Evolutionary conservation across 2,329 filamentous ascomycete genomes (phyloP), one percentile per base, ranked within the genome.

Genomic region (Dissoconium aciculare): DNA sequence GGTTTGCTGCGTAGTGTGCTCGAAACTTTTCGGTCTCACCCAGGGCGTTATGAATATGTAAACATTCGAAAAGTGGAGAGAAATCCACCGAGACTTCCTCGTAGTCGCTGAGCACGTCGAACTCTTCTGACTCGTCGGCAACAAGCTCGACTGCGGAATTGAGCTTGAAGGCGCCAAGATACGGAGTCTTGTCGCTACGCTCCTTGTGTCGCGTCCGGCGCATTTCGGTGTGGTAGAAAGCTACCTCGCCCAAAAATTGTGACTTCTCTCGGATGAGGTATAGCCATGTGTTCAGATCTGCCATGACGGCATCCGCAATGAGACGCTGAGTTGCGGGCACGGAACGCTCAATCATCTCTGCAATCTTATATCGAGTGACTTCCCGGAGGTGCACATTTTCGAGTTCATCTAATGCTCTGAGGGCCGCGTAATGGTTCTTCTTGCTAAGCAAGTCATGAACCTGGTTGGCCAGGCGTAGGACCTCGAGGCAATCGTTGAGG

Each of bases 61-160:
- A 60, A 32, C 84, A 91, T 57, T 98, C 89, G 42, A 93, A 92
- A 2, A 98, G 62, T 1, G 89, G 89, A 0, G 78, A 84, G 49
- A 98, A 98, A 49, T 95, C 83, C 15, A 95, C 84, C 49, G 89
- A 79, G 1, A 94, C 67, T 42, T 94, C 85, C 34, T 98, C 89
- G 8, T 23, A 8, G 43, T 95, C 95, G 51, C 94, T 80, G 17
- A 98, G 62, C 5, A 95, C 76, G 51, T 98, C 85, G 47, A 91
- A 94, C 51, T 98, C 89, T 49, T 95, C 85, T 35, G 72, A 79
- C 57, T 98, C 89, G 45, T 98, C 89, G 26, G 83, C 85, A 5
- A 95, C 85, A 27, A 95, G 66, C 56, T 98, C 89, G 41, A 95
- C 89, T 2, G 89, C 78, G 5, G 89, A 95, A 53, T 95, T 98